Percentiles rank a stretch among this genome's conserved stretches.
Evolutionary conservation across 306 rosid genomes (phyloP).

Genomic region (Begonia peltatifolia): DNA sequence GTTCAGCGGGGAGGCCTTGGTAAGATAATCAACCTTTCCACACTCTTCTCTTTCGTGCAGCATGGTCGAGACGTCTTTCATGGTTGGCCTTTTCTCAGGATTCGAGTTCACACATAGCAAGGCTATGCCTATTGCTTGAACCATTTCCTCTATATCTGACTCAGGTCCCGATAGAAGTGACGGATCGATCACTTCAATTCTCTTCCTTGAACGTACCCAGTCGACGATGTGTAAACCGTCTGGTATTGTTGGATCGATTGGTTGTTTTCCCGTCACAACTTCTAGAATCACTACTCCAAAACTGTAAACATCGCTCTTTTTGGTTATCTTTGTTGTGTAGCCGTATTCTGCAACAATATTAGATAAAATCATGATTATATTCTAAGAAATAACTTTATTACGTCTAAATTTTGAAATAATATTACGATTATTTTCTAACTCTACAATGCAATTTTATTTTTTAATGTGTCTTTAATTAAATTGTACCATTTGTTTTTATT

Average conservation of each 20-base stretch:
- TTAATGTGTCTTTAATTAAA: too few relatives aligned
- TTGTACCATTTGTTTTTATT: too few relatives aligned
- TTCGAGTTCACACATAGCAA: constrained; percentile 63
- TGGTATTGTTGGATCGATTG: constrained; percentile 92
- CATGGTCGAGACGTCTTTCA: constrained; percentile 92
- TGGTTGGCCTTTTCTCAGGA: constrained; percentile 84
- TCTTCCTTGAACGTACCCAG: constrained; percentile 73
- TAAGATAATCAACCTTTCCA: constrained; percentile 75
- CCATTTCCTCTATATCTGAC: constrained; percentile 72
- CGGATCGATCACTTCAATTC: constrained; percentile 58
- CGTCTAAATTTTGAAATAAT: too few relatives aligned
- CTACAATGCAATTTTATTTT: too few relatives aligned
- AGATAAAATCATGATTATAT: too few relatives aligned
- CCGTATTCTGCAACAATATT: constrained; percentile 54
- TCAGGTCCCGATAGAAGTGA: constrained; percentile 57
- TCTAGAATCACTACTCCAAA: constrained; percentile 69
- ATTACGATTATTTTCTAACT: too few relatives aligned
- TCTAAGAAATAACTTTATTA: too few relatives aligned
- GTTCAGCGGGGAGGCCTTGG: constrained; percentile 53
- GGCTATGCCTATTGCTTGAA: constrained; percentile 86
- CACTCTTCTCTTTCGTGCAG: constrained; percentile 78
- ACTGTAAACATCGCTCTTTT: constrained; percentile 73
- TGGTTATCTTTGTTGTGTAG: constrained; percentile 75
- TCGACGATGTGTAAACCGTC: constrained; percentile 81
- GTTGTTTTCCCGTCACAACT: constrained; percentile 89